Base-by-base conservation (phyloP, 306 rosid genomes). In the Arachis hypogaea region DNA sequence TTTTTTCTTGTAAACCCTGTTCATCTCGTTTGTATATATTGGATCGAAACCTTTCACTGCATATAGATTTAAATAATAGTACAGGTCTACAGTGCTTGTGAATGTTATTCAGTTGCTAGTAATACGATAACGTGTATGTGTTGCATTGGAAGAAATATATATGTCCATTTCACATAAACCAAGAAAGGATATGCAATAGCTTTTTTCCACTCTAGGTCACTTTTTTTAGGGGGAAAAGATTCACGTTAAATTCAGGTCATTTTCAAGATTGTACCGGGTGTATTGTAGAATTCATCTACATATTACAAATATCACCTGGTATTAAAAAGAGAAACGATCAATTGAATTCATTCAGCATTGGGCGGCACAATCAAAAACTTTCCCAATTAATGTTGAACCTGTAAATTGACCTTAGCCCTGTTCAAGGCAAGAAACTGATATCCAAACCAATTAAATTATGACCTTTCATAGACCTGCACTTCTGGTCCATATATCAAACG, bases 401-500 rank as follows among this genome's bases (percentile, higher is more conserved):
- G 73, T 52, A 74, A 71, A 77, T 78, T 49, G 71, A 72, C 77
- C 76, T 79, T 54, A 73, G 54, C 49, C 50, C 44, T 75, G 73
- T 69, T 71, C 73, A 56, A 57, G 73, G 16, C 60, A 62, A 61
- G 72, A 56, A 67, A 63, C 72, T n/a, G 65, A 41, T 59, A 80
- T 42, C 83, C 52, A 50, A 74, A 46, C 16, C 30, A 8, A 59
- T 46, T 50, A 55, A 38, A 56, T 78, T 90, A 86, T 3, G 93
- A 76, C 54, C 82, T 87, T 80, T 92, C 97, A 52, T 68, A 87
- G 76, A 90, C 82, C 59, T 30, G 81, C 65, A 78, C 87, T 73
- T 83, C 98, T 41, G 99, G 98, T 51, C 99, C 98, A 68, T 95
- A 92, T 71, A 95, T 78, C 84, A 92, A 3, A 63, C 90, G 85